Evolutionary conservation across 352 stramenopile genomes (phyloP).

Genomic region (Globisporangium carolinianum): DNA sequence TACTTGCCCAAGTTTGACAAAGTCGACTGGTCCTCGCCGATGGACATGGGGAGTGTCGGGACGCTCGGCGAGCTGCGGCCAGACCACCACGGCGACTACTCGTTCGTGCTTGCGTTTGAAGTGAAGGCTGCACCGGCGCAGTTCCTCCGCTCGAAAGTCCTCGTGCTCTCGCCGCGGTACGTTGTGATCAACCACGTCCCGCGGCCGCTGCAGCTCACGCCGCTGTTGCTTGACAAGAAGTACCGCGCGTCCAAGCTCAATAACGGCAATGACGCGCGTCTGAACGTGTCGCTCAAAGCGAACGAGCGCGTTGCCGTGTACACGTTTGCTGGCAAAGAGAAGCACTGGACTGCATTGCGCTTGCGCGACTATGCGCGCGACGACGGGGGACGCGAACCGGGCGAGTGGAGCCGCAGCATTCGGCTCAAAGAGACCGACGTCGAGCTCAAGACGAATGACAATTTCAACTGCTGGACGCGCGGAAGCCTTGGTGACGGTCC

Average conservation of each 20-base stretch:
- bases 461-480: slow-evolving; percentile 63
- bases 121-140: slow-evolving; percentile 68
- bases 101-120: slow-evolving; percentile 78
- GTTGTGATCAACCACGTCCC: slow-evolving; percentile 63
- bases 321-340: slow-evolving; percentile 59
- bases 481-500: slow-evolving; percentile 64
- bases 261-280: slow-evolving; percentile 14
- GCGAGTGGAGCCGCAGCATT: slow-evolving; percentile 53
- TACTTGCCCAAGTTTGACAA: slow-evolving; percentile 69
- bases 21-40: slow-evolving; percentile 57
- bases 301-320: slow-evolving; percentile 61
- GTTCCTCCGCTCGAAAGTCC: slow-evolving; percentile 80
- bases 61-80: slow-evolving; percentile 64
- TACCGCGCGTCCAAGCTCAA: slow-evolving; percentile 26
- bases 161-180: slow-evolving; percentile 71
- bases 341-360: slow-evolving; percentile 55
- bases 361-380: slow-evolving; percentile 55
- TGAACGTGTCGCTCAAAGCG: slow-evolving; percentile 40
- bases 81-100: slow-evolving; percentile 34
- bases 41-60: slow-evolving; percentile 69
- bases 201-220: slow-evolving; percentile 59
- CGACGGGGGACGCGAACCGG: slow-evolving; percentile 26
- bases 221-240: slow-evolving; percentile 79
- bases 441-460: slow-evolving; percentile 27
- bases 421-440: slow-evolving; percentile 28